Conservation (phyloP, 2,329 filamentous ascomycete species). For the Aspergillus tubingensis region DNA sequence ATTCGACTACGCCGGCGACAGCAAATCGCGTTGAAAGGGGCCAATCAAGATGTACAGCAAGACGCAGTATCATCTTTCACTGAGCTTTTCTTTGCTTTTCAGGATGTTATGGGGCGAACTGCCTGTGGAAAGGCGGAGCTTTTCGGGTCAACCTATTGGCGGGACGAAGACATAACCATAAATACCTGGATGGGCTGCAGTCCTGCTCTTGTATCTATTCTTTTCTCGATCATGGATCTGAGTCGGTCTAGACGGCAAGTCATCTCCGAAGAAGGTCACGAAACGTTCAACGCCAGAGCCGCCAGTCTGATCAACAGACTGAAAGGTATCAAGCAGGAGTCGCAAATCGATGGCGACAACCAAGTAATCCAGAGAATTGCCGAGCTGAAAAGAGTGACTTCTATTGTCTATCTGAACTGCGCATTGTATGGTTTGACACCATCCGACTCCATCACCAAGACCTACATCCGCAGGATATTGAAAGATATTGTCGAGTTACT, state of each 20-base stretch:
- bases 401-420: conserved; percentile 1
- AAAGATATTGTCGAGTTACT: neutral
- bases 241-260: neutral
- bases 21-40: conserved; percentile 6
- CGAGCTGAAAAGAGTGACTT: conserved; percentile 1
- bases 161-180: conserved; percentile 10
- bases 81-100: conserved; percentile 46
- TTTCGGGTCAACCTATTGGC: conserved; percentile 46
- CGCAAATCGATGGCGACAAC: neutral
- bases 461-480: conserved; percentile 1
- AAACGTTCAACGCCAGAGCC: neutral
- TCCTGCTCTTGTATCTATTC: neutral
- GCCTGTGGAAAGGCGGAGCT: conserved; percentile 46
- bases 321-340: neutral
- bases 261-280: neutral
- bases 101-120: conserved; percentile 48
- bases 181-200: conserved; percentile 9
- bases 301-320: neutral
- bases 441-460: neutral
- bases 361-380: neutral
- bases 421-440: neutral
- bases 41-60: neutral
- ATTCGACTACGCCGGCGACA: conserved; percentile 35
- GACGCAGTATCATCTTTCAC: conserved; percentile 14
- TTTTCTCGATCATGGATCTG: conserved; percentile 1